Conservation (phyloP, 768 basidiomycete genomes). For the Boletus rufocinnamomeus region DNA sequence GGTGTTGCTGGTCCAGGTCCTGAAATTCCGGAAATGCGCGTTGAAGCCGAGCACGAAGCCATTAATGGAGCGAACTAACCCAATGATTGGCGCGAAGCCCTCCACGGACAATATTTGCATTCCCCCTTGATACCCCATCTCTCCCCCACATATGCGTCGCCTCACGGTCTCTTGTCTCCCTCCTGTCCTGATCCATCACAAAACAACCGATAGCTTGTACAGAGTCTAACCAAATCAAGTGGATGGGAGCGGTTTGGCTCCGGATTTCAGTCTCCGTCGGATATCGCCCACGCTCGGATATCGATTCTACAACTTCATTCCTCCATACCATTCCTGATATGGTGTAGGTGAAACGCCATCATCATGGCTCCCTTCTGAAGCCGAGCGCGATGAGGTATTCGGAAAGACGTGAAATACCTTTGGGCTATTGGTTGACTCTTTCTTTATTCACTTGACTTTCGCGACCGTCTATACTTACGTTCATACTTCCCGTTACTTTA, state of each 20-base stretch:
- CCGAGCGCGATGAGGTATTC: constrained; percentile 9
- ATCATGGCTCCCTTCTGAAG: not conserved
- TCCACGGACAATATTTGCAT: constrained; percentile 34
- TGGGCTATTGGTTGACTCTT: constrained; percentile 67
- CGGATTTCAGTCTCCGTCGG: constrained; percentile 35
- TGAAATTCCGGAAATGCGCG: constrained; percentile 45
- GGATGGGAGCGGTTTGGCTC: constrained; percentile 50
- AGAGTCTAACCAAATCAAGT: constrained; percentile 35
- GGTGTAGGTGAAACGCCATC: constrained; percentile 7
- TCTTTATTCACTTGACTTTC: constrained; percentile 52
- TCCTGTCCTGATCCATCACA: constrained; percentile 28
- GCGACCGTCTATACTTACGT: constrained; percentile 29
- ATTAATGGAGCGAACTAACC: constrained; percentile 28
- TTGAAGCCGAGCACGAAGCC: constrained; percentile 38
- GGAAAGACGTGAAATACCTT: constrained; percentile 32
- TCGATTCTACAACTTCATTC: constrained; percentile 13
- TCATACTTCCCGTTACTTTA: constrained; percentile 30
- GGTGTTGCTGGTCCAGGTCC: constrained; percentile 26
- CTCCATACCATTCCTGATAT: constrained; percentile 7
- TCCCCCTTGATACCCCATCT: constrained; percentile 32
- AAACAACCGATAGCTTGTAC: constrained; percentile 37
- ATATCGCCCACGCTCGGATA: constrained; percentile 8
- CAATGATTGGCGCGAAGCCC: constrained; percentile 11
- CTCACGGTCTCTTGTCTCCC: constrained; percentile 22
- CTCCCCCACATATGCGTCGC: constrained; percentile 31